Base-by-base conservation (phyloP, 345 rosid species). In the Gossypioides kirkii region DNA sequence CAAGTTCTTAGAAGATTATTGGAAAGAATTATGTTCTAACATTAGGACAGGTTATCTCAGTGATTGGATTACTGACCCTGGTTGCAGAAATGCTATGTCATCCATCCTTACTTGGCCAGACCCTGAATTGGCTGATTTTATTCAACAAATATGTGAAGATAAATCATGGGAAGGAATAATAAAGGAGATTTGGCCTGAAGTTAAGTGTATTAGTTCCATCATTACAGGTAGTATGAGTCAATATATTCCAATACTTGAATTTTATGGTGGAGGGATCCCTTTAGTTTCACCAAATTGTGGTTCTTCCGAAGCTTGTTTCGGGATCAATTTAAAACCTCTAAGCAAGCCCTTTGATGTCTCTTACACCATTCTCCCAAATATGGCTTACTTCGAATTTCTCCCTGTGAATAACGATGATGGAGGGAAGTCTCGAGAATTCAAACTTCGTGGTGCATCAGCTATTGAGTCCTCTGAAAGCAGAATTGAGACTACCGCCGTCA, bases 301-400 rank as follows among this genome's bases (percentile, higher is more conserved):
- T 9, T 84, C 89, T 25, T 88, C 96, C 16, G 93, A 90, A 76
- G 79, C 89, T 60, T 67, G 73, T 26, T 87, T 83, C 38, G 93
- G 89, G 20, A 69, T 88, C 71, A 90, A 90, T 69, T 55, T 88
- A 6, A 74, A 84, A 56, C 93, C 89, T 13, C 65, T 86, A 1
- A 62, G 88, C 78, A 66, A 80, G 9, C 93, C 90, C 36, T 78
- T 74, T 11, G 89, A 87, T 69, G 90, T 90, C 36, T 81, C 93
- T 2, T 90, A 90, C 72, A 90, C 93, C 26, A 80, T 88, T 64
- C 66, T 90, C 12, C 93, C 96, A 45, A 45, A 45, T 43, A 43
- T 43, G 46, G 46, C 46, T 43, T 43, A 43, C 46, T 43, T 32
- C 36, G 36, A 32, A 32, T 32, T 32, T 32, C 36, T 32, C 6